These are phyloP conservation scores for Apostasia shenzhenica DNA, from an alignment of 106 monocot species.

Conservation along the genomic window DNA sequence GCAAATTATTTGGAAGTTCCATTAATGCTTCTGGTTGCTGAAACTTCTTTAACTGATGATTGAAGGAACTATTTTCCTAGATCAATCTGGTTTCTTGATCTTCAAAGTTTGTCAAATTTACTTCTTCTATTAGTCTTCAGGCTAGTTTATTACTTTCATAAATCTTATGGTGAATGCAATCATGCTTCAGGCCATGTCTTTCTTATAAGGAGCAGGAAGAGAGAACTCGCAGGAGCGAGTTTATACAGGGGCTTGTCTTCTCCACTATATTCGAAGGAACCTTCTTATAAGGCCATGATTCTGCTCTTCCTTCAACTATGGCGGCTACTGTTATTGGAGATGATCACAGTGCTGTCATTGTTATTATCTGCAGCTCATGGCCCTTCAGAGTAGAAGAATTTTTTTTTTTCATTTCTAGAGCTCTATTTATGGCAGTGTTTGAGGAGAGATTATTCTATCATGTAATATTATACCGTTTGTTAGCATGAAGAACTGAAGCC, in stretches of 20 bases:
- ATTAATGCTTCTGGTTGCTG: no score
- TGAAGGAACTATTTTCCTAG: no score
- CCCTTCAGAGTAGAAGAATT: not conserved
- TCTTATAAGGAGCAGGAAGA: slow-evolving; percentile 56
- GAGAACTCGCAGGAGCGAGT: slow-evolving; percentile 42
- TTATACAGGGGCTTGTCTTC: slow-evolving; percentile 41
- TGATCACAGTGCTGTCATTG: not conserved
- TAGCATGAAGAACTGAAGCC: no score
- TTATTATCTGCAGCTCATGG: not conserved
- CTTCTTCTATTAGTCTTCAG: not conserved
- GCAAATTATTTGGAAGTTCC: no score
- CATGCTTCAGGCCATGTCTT: slow-evolving; percentile 28
- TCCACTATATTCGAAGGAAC: slow-evolving; percentile 42
- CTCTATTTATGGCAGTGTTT: no score
- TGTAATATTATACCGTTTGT: no score
- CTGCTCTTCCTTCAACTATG: not conserved
- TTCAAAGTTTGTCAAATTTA: not conserved
- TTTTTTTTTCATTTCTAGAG: no score
- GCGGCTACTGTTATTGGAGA: not conserved
- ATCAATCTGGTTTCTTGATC: no score
- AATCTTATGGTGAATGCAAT: not conserved
- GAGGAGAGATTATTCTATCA: no score
- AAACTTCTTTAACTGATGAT: no score
- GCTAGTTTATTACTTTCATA: not conserved
- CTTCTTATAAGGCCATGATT: not conserved